Evolutionary conservation across 1,284 basidiomycete genomes (phyloP), one percentile per base, ranked within the genome.

Genomic region (Entoloma clypeatum): DNA sequence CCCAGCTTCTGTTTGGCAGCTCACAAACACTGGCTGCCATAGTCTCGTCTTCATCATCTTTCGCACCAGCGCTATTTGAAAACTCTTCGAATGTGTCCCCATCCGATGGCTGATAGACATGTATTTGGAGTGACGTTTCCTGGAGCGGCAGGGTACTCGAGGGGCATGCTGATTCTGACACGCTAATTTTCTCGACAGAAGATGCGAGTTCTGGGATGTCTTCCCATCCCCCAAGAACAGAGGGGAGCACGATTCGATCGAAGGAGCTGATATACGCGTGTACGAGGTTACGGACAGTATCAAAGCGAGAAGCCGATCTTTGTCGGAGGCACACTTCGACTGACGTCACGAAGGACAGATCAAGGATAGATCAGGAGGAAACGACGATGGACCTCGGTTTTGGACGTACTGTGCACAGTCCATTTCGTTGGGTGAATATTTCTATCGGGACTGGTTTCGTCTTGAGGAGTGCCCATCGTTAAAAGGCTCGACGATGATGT

Each of bases 1-100:
- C 94, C 67, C 90, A 82, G 25, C 72, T 75, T 44, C 70, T 62
- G 45, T 84, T 90, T 1, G 94, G 95, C 23, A 98, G 73, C 47
- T 93, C 87, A 48, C 83, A 81, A 13, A 96, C 81, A 37, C 76
- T 86, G 1, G 92, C 94, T 3, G 94, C 90, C 61, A 87, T 86
- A 0, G 90, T 81, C 43, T 83, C 81, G 45, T 83, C 81, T 18
- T 81, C 82, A 22, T 82, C 86, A 11, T 78, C 75, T 33, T 75
- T 68, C 0, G 64, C 59, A 2, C 78, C 75, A 4, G 69, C 65
- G 25, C 69, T 75, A 54, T 79, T 83, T 0, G 84, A 74, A 49
- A 90, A 86, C 47, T 94, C 91, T 53, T 92, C 88, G 33, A 87
- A 76, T 0, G 76, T 67, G 43, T 86, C 84, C 2, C 72, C 63